Evolutionary conservation across 371 early-diverging fungal genomes (phyloP), one percentile per base, ranked within the genome.

Genomic region (Mucor lusitanicus): DNA sequence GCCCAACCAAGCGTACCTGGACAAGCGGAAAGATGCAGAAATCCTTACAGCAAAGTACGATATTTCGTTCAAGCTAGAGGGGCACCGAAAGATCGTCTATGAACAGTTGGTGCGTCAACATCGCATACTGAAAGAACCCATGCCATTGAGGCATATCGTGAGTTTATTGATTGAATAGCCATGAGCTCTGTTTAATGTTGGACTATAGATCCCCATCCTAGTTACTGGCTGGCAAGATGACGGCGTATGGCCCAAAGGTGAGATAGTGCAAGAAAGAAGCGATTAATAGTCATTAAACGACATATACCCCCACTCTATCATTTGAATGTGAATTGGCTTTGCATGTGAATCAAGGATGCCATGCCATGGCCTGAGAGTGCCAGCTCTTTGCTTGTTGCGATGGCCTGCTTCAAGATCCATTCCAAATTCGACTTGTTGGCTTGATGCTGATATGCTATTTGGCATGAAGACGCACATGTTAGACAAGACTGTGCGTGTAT

Each of bases 181-280:
- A 40, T 55, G 39, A 32, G 33, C 46, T 32, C 21, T 48, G 6
- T 5, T 35, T 48, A 21, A 21, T 48, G 9, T 6, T 9, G 25
- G 6, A 33, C 39, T 44, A 46, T 58, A 79, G 80, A 70, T 79
- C 30, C 68, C 73, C 19, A 64, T 79, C 12, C 63, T 76, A 60
- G 69, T 79, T 7, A 61, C 69, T 39, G 80, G 80, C 32, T 79
- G 80, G 80, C 75, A 79, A 55, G 67, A 72, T 28, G 75, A 79
- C 25, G 80, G 80, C 3, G 65, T 75, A n/a, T 79, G 80, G 80
- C 80, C 80, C 40, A 73, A 79, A 63, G 80, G 77, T 11, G 67
- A 75, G 71, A 42, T 63, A 0, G 73, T 65, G n/a, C 60, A 64
- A 54, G 62, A 58, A 3, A 59, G 19, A 56, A 72, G 72, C 59